These are phyloP conservation scores for Echinosophora koreensis DNA, from an alignment of 306 rosid species.

Conservation along the genomic window DNA sequence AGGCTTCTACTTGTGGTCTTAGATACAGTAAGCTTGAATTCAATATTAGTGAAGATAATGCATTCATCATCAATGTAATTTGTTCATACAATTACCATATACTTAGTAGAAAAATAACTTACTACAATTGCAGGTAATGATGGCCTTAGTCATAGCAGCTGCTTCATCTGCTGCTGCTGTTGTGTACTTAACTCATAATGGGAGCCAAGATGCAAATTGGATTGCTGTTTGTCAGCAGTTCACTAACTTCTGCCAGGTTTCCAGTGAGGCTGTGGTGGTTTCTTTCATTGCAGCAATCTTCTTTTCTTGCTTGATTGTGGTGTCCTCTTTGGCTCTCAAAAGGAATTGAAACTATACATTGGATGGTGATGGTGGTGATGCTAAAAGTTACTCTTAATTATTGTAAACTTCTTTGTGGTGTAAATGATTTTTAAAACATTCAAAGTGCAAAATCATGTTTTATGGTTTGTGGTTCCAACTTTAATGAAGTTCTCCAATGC, in stretches of 20 bases:
- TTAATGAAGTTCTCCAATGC: conserved; percentile 3
- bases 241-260: conserved; percentile 57
- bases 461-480: conserved; percentile 23
- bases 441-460: conserved; percentile 1
- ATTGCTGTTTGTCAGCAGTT: conserved; percentile 58
- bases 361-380: conserved; percentile 11
- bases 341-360: conserved; percentile 40
- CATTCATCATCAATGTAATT: not conserved
- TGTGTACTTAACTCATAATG: conserved; percentile 69
- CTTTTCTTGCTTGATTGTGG: conserved; percentile 50
- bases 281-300: conserved; percentile 52
- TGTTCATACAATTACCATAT: not conserved
- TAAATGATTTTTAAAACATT: conserved; percentile 28
- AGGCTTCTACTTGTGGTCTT: conserved; percentile 59
- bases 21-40: conserved; percentile 59
- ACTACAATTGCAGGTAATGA: conserved; percentile 50
- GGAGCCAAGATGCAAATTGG: conserved; percentile 75
- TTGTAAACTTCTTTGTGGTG: conserved; percentile 46
- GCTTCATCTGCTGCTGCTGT: conserved; percentile 65
- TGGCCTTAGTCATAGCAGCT: conserved; percentile 53
- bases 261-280: conserved; percentile 57
- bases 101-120: conserved; percentile 18
- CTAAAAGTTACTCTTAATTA: not conserved
- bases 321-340: conserved; percentile 62
- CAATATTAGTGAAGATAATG: conserved; percentile 29